Base-by-base conservation (phyloP, 1,284 basidiomycete genomes). In the Heterobasidion irregulare region DNA sequence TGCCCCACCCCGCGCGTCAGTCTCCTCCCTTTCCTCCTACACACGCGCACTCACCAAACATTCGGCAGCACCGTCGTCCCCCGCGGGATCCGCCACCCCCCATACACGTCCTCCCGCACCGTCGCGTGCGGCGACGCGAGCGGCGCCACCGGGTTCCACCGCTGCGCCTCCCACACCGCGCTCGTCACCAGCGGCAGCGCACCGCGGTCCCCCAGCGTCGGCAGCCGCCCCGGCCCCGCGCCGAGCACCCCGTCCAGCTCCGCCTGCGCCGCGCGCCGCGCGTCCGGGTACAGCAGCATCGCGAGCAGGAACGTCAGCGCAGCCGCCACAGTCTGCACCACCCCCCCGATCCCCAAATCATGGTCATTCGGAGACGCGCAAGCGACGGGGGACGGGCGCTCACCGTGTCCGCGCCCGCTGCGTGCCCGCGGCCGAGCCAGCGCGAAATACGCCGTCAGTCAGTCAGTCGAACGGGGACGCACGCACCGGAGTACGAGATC, bases 161-260 rank as follows among this genome's bases (percentile, higher is more conserved):
- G 59, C 26, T 73, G 54, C 0, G 65, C 63, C 57, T 77, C 75
- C 53, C 71, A 69, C 1, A 69, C 60, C 2, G 74, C 57, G 1
- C 72, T 72, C 0, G 65, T 66, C 12, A 76, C 61, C 51, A 75
- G 75, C 3, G 75, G 74, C 47, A 77, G 60, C 6, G 56, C 57
- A 0, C 64, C 62, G 26, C 65, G 55, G 47, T 76, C 73, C 1
- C 61, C 61, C 38, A 73, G 71, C 2, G 64, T 63, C 2, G 75
- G 75, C 2, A 76, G 63, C n/a, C 66, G 64, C 26, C 26, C 26
- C 26, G 26, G 26, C 2, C 66, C 65, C 0, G 57, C 47, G 2
- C 66, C 67, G 12, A 75, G 56, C 8, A 77, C 68, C 2, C 57
- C 43, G 50, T 78, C 75, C 10, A 78, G 60, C 54, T 77, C 74